Evolutionary conservation across 305 asterid species (phyloP).

Genomic region (Rubia peregrina): DNA sequence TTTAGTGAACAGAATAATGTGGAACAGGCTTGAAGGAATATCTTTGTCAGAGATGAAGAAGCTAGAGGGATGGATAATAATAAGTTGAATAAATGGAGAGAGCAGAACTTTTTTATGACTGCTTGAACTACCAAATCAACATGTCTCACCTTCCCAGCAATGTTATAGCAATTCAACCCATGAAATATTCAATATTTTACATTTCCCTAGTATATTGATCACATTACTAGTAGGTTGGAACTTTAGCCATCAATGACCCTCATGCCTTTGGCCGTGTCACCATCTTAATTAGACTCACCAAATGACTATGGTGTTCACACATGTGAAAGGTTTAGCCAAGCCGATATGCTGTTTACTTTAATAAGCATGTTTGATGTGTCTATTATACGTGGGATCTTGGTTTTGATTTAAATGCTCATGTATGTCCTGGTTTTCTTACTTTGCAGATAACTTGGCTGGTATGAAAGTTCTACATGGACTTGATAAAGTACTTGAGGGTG

Average conservation of each 20-base stretch:
- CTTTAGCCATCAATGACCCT: background rate
- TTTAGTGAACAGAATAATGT: too few species aligned
- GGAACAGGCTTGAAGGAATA: too few species aligned
- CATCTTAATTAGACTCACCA: background rate
- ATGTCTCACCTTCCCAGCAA: too few species aligned
- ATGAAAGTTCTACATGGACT: slow-evolving; percentile 83
- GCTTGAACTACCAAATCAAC: too few species aligned
- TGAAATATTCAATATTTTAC: background rate
- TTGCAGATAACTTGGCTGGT: slow-evolving; percentile 61
- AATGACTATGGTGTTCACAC: background rate
- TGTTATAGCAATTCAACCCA: too few species aligned
- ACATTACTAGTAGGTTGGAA: background rate
- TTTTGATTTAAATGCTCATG: background rate
- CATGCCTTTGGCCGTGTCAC: background rate
- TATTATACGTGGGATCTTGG: background rate
- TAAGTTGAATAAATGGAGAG: too few species aligned
- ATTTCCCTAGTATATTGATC: background rate
- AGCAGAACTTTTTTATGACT: too few species aligned
- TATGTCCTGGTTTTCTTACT: slow-evolving; percentile 14
- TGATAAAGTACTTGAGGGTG: slow-evolving; percentile 95
- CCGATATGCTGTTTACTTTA: background rate
- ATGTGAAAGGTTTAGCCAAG: background rate
- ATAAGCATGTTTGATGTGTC: background rate
- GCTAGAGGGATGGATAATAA: too few species aligned
- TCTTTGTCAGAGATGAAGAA: too few species aligned